Conservation (phyloP, 768 basidiomycete genomes). For the Amanita thiersii region DNA sequence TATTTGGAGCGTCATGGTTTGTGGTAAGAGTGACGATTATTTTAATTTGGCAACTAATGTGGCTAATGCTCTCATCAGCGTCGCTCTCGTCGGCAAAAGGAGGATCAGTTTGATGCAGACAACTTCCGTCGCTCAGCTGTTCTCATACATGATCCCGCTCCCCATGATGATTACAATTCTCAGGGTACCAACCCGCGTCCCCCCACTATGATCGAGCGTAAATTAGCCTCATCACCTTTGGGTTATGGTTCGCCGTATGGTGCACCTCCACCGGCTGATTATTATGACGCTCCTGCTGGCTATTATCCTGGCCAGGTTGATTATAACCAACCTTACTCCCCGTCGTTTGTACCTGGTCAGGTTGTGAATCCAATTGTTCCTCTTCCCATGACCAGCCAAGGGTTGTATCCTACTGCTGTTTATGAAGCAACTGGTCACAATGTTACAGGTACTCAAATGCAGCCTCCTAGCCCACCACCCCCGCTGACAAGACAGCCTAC, state of each 20-base stretch:
- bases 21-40: background rate
- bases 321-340: background rate
- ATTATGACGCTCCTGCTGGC: background rate
- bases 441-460: no score
- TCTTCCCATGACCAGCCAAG: background rate
- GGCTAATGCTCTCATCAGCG: background rate
- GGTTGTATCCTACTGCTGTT: background rate
- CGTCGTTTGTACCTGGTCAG: no score
- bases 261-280: background rate
- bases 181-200: constrained; percentile 43
- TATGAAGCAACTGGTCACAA: no score
- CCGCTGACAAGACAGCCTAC: background rate
- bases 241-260: background rate
- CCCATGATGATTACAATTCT: constrained; percentile 23
- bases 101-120: constrained; percentile 39
- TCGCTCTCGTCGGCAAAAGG: constrained; percentile 20
- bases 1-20: background rate
- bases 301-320: background rate
- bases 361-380: background rate
- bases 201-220: constrained; percentile 56
- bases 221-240: constrained; percentile 16
- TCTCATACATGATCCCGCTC: constrained; percentile 39
- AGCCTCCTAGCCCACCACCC: background rate
- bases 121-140: constrained; percentile 63
- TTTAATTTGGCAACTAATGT: background rate